Percentiles rank a stretch among this genome's conserved stretches.
These are phyloP conservation scores for Primulina tabacum DNA, from an alignment of 257 asterid species.

Conservation along the genomic window DNA sequence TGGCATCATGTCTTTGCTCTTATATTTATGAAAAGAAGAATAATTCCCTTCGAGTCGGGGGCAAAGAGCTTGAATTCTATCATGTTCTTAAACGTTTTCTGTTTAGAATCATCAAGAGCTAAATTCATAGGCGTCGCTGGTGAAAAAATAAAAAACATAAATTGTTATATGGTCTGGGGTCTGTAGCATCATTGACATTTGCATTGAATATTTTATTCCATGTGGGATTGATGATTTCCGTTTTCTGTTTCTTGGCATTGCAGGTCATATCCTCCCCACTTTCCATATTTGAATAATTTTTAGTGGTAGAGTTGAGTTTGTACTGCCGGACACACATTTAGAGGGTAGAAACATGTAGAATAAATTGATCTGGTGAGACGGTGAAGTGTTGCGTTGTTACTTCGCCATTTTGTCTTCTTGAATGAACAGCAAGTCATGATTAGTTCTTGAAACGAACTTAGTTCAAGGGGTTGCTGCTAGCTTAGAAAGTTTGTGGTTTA, in stretches of 20 bases:
- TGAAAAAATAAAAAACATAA: too few species aligned
- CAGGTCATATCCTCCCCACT: slow-evolving; percentile 94
- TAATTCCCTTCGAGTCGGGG: too few species aligned
- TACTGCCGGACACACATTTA: slow-evolving; percentile 1
- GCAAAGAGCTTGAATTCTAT: too few species aligned
- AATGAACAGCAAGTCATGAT: background rate
- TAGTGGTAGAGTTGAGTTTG: slow-evolving; percentile 9
- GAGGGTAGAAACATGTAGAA: slow-evolving; percentile 8
- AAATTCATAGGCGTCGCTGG: too few species aligned
- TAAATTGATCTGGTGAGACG: background rate
- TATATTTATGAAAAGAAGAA: too few species aligned
- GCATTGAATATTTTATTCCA: background rate
- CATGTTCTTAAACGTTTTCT: too few species aligned
- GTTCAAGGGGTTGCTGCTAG: slow-evolving; percentile 13
- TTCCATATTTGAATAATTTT: slow-evolving; percentile 4
- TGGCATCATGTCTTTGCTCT: too few species aligned
- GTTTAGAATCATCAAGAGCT: too few species aligned
- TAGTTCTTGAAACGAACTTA: slow-evolving; percentile 8
- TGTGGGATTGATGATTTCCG: slow-evolving; percentile 14
- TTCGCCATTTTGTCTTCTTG: background rate
- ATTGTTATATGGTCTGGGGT: background rate
- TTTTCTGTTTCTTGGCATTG: slow-evolving; percentile 31
- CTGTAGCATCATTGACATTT: background rate
- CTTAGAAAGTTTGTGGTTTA: slow-evolving; percentile 15
- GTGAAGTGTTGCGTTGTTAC: background rate